These are phyloP conservation scores for Symbiotaphrina buchneri DNA, from an alignment of 495 filamentous ascomycete genomes.

Conservation along the genomic window DNA sequence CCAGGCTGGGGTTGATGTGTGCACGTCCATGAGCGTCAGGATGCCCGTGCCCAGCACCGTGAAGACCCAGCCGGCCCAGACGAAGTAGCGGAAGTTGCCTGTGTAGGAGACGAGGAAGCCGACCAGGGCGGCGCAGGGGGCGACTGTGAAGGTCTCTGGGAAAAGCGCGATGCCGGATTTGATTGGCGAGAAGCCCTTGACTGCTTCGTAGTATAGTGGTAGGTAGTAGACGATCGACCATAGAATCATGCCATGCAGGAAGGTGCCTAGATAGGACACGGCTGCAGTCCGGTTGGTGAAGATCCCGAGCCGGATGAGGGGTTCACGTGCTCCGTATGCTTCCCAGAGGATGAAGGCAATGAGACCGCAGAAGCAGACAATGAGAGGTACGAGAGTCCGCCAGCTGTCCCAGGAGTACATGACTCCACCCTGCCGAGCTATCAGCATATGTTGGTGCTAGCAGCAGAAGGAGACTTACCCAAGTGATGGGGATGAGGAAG, in stretches of 20 bases:
- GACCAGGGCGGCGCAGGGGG: conserved; percentile 22
- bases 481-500: conserved; percentile 30
- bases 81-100: conserved; percentile 27
- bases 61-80: conserved; percentile 33
- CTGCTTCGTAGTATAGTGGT: conserved; percentile 39
- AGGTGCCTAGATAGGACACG: conserved; percentile 19
- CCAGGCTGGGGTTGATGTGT: conserved; percentile 24
- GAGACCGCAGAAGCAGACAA: conserved; percentile 15
- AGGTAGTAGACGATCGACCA: conserved; percentile 37
- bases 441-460: not conserved
- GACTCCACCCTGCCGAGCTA: conserved; percentile 26
- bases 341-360: conserved; percentile 17
- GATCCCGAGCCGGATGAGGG: conserved; percentile 27
- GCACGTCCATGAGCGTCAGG: conserved; percentile 18
- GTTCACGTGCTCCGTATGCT: conserved; percentile 17
- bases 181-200: conserved; percentile 28
- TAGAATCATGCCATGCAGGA: conserved; percentile 25
- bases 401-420: conserved; percentile 24
- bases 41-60: conserved; percentile 24
- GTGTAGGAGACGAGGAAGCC: conserved; percentile 23
- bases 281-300: conserved; percentile 23
- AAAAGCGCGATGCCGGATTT: conserved; percentile 36
- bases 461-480: conserved; percentile 10
- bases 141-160: conserved; percentile 28
- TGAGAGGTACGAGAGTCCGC: conserved; percentile 21